phyloP scores from a whole-genome alignment of 2,329 filamentous ascomycete genomes.

The Colletotrichum brevisporum region DNA sequence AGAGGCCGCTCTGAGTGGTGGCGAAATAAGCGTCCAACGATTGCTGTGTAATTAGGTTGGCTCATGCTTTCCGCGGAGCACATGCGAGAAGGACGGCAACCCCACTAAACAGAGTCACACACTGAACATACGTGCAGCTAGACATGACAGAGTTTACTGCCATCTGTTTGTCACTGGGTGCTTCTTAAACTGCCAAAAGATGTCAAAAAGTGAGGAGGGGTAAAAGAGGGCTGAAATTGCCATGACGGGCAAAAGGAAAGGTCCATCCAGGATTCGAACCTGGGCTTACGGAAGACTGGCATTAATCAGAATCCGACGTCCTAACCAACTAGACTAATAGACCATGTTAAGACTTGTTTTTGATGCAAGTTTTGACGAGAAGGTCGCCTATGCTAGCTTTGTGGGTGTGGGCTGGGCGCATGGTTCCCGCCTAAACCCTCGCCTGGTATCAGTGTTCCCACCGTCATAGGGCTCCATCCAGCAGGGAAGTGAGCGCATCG shows the following conservation, averaged over 20 bases:
- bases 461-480: slow-evolving; percentile 9
- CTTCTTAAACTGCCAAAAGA: not conserved
- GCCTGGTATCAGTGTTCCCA: not conserved
- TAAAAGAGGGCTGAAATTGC: fast-evolving
- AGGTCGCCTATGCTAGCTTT: too few species aligned
- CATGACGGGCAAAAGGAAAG: not conserved
- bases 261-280: slow-evolving; percentile 42
- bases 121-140: not conserved
- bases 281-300: slow-evolving; percentile 37
- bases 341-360: not conserved
- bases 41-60: not conserved
- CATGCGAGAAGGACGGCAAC: not conserved
- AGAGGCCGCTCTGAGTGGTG: slow-evolving; percentile 33
- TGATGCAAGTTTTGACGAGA: fast-evolving
- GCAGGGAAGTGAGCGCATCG: not conserved
- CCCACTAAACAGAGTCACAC: slow-evolving; percentile 38
- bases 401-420: too few species aligned
- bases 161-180: not conserved
- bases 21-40: slow-evolving; percentile 8
- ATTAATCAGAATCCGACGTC: slow-evolving; percentile 39
- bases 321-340: slow-evolving; percentile 42
- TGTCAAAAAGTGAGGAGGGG: not conserved
- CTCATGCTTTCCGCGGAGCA: not conserved
- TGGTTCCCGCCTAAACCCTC: too few species aligned
- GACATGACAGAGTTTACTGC: slow-evolving; percentile 15